A percentile compares a stretch with the other conserved stretches of the same genome.
These are phyloP conservation scores for Bertia moriformis DNA, from an alignment of 2,329 filamentous ascomycete species.

Conservation along the genomic window DNA sequence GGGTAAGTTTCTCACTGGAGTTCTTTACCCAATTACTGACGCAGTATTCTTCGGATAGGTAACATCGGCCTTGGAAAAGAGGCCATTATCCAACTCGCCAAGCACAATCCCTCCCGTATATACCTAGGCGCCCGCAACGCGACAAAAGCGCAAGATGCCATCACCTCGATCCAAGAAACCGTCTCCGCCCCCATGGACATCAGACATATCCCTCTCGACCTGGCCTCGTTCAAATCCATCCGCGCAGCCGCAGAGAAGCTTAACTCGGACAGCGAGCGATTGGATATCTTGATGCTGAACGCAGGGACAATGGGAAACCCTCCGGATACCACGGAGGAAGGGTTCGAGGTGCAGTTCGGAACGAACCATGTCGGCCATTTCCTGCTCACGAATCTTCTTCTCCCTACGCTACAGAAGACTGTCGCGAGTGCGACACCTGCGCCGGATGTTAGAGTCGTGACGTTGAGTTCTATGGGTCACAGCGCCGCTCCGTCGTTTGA, in stretches of 20 bases:
- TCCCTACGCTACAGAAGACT: conserved; percentile 21
- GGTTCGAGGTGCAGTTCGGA: conserved; percentile 26
- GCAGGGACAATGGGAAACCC: conserved; percentile 28
- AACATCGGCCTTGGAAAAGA: conserved; percentile 29
- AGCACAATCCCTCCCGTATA: conserved; percentile 28
- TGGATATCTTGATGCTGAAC: conserved; percentile 28
- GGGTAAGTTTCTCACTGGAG: conserved; percentile 12
- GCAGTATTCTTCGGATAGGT: conserved; percentile 12
- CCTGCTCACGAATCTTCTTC: conserved; percentile 23
- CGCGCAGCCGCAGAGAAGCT: conserved; percentile 22
- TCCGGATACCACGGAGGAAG: conserved; percentile 18
- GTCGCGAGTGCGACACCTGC: conserved; percentile 3
- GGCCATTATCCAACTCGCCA: conserved; percentile 27
- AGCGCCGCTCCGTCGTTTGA: conserved; percentile 16
- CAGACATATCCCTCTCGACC: conserved; percentile 25
- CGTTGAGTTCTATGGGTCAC: conserved; percentile 18
- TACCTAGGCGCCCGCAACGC: conserved; percentile 27
- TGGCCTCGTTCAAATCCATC: conserved; percentile 27
- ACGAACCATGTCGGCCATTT: conserved; percentile 30
- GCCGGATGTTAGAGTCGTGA: conserved; percentile 19
- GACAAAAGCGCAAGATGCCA: conserved; percentile 21
- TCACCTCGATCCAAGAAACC: conserved; percentile 19
- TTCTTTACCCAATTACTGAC: conserved; percentile 1
- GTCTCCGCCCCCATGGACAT: conserved; percentile 19
- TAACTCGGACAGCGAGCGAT: conserved; percentile 16